These are phyloP conservation scores for Phytophthora sansomeana DNA, from an alignment of 352 stramenopile species.

Conservation along the genomic window DNA sequence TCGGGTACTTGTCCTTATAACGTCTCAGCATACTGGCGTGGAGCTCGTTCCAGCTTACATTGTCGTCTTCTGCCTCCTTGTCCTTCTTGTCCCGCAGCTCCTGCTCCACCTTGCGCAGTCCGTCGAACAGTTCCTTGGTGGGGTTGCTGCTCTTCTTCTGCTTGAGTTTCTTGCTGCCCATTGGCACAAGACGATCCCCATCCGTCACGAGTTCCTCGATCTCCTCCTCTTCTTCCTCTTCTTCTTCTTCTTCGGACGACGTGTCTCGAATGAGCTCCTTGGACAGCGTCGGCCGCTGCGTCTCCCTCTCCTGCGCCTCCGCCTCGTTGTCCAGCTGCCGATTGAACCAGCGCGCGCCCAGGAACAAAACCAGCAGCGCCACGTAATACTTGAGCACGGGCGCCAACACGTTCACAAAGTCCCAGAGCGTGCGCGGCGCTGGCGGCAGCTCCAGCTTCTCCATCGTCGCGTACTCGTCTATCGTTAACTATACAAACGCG, in stretches of 20 bases:
- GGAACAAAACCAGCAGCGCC: constrained; percentile 65
- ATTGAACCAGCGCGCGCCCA: constrained; percentile 69
- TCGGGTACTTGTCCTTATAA: constrained; percentile 85
- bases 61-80: constrained; percentile 48
- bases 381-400: constrained; percentile 86
- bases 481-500: neutral
- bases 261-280: constrained; percentile 59
- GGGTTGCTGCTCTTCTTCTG: constrained; percentile 52
- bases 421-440: constrained; percentile 56
- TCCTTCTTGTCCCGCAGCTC: constrained; percentile 70
- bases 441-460: constrained; percentile 37
- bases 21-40: constrained; percentile 72
- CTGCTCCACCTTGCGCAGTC: constrained; percentile 76
- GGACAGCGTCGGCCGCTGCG: constrained; percentile 50
- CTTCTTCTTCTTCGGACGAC: constrained; percentile 53
- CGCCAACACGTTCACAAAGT: constrained; percentile 58
- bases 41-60: constrained; percentile 86
- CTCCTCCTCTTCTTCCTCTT: constrained; percentile 51
- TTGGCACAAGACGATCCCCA: constrained; percentile 52
- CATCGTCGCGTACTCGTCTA: constrained; percentile 9
- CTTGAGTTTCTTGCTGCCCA: constrained; percentile 31
- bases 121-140: constrained; percentile 76
- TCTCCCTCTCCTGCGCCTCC: constrained; percentile 48
- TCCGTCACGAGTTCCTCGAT: constrained; percentile 81
- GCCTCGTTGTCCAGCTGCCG: constrained; percentile 61